Evolutionary conservation across 345 rosid genomes (phyloP).

Genomic region (Bretschneidera sinensis): DNA sequence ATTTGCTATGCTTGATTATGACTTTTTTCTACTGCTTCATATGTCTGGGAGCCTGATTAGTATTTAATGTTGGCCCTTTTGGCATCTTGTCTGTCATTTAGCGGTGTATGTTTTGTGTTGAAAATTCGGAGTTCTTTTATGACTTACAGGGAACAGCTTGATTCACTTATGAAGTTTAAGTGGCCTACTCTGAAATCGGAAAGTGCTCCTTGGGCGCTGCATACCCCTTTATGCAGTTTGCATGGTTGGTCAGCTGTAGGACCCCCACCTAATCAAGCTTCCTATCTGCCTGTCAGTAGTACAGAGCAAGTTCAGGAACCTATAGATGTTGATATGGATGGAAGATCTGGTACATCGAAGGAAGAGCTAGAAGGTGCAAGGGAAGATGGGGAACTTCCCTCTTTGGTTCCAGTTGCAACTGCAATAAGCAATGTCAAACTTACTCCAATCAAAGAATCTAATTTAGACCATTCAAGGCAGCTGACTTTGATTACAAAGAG

Average conservation of each 20-base stretch:
- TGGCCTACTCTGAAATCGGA: slow-evolving; percentile 65
- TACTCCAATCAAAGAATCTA: slow-evolving; percentile 39
- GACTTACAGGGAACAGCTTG: slow-evolving; percentile 94
- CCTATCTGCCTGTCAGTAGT: slow-evolving; percentile 33
- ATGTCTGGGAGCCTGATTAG: background rate
- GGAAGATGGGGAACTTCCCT: slow-evolving; percentile 99
- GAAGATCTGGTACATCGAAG: slow-evolving; percentile 49
- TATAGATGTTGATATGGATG: slow-evolving; percentile 50
- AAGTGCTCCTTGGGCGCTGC: slow-evolving; percentile 76
- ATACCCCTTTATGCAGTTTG: slow-evolving; percentile 62
- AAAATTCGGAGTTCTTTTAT: slow-evolving; percentile 44
- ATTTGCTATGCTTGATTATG: slow-evolving; percentile 19
- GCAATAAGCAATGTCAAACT: slow-evolving; percentile 31
- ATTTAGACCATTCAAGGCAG: slow-evolving; percentile 58
- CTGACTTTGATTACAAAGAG: slow-evolving; percentile 76
- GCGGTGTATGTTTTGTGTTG: slow-evolving; percentile 23
- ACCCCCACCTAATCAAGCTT: slow-evolving; percentile 32
- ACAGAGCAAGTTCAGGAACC: slow-evolving; percentile 51
- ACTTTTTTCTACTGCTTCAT: slow-evolving; percentile 6
- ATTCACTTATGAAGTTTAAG: slow-evolving; percentile 66
- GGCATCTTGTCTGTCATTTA: slow-evolving; percentile 5
- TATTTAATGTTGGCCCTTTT: slow-evolving; percentile 2
- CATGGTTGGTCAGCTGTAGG: slow-evolving; percentile 62
- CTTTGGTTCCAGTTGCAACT: slow-evolving; percentile 48
- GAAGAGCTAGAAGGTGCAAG: slow-evolving; percentile 58